Evolutionary conservation across 1,284 basidiomycete species (phyloP), one percentile per base, ranked within the genome.

Genomic region (Marasmius oreades): DNA sequence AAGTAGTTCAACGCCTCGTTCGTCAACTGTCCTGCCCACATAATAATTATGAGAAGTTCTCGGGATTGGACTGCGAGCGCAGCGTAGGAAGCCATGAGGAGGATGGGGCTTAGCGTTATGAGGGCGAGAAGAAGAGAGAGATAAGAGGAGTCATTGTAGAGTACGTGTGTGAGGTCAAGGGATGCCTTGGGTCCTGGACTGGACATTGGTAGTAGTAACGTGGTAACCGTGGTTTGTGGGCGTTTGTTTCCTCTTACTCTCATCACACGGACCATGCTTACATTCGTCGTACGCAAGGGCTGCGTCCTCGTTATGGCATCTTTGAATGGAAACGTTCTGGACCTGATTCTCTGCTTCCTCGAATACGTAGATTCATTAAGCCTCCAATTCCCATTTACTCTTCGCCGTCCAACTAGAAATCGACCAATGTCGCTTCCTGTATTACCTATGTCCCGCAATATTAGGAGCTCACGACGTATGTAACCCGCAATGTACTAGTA

Each of bases 41-140:
- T 93, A 53, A 86, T 80, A 62, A 93, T 78, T 64, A 93, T 81
- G 12, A 87, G 75, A 43, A 90, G 77, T 68, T 94, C 92, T 22
- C 92, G 83, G 1, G 89, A 90, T 61, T 88, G 84, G 2, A 92
- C 79, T 5, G 84, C 81, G 22, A 94, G 76, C 3, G 81, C 86
- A 8, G 88, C 85, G 70, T 94, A 94, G 5, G 89, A 87, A 39
- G 90, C 88, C 84, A 90, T 90, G 44, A 92, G 75, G 14, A 91
- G 75, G 59, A 92, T 88, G 6, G 89, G 90, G 57, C 79, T 89
- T 14, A 92, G 71, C 0, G 90, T 90, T 46, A 92, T 72, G 37
- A 92, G 69, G 7, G 90, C 90, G 47, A 92, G 69, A 2, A 69
- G 73, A 24, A 86, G 69, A 0, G 88, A 86, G n/a, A 82, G 67